Evolutionary conservation across 2,329 filamentous ascomycete genomes (phyloP).

Genomic region (Mycogone perniciosa): DNA sequence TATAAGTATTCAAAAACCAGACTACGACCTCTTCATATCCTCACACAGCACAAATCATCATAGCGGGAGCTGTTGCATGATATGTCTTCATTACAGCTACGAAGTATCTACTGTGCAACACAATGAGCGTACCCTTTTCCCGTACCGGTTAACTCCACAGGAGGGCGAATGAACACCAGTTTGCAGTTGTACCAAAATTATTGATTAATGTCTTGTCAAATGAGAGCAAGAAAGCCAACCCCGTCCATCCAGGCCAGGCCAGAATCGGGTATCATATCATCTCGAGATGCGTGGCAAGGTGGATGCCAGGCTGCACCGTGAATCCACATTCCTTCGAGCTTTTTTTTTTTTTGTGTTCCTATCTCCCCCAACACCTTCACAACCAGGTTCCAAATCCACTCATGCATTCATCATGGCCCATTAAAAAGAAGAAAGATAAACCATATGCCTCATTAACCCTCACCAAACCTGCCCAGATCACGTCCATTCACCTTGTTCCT

Average conservation of each 20-base stretch:
- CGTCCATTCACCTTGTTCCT: slow-evolving; percentile 24
- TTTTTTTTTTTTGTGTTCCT: slow-evolving; percentile 1
- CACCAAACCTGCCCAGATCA: slow-evolving; percentile 24
- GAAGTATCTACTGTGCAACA: neutral
- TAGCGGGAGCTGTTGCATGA: too few species aligned
- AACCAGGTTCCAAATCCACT: slow-evolving; percentile 16
- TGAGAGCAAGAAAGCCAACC: slow-evolving; percentile 26
- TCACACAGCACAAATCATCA: too few species aligned
- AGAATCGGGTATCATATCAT: slow-evolving; percentile 21
- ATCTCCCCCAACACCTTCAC: slow-evolving; percentile 7
- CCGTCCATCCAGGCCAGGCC: slow-evolving; percentile 18
- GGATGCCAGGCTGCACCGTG: neutral
- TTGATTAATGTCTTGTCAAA: slow-evolving; percentile 25
- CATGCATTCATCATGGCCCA: slow-evolving; percentile 27
- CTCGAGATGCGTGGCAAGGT: slow-evolving; percentile 16
- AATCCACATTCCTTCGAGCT: neutral
- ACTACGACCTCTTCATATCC: too few species aligned
- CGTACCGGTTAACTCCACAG: neutral
- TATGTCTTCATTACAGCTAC: too few species aligned
- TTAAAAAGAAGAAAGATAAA: slow-evolving; percentile 29
- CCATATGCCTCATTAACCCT: slow-evolving; percentile 30
- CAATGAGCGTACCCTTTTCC: too few species aligned
- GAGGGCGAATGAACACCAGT: neutral
- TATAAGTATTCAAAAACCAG: too few species aligned
- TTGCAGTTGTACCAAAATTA: slow-evolving; percentile 13